Evolutionary conservation across 2,329 filamentous ascomycete genomes (phyloP).

Genomic region (Alternaria ethzedia): DNA sequence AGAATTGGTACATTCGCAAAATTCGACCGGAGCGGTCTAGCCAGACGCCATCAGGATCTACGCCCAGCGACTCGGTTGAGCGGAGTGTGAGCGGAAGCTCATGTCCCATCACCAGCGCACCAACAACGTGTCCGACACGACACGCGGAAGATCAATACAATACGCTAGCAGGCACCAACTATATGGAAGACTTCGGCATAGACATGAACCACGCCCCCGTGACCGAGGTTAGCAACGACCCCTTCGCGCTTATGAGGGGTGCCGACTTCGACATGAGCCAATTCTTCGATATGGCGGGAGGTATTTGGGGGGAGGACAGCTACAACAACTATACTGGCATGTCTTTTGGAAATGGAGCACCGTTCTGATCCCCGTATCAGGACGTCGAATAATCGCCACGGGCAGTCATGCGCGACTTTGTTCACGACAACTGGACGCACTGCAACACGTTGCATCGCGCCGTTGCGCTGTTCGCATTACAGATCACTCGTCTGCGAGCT

Average conservation of each 20-base stretch:
- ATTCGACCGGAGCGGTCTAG: slow-evolving; percentile 15
- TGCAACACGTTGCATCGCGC: neutral
- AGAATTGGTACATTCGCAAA: slow-evolving; percentile 38
- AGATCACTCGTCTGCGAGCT: neutral
- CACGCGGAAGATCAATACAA: neutral
- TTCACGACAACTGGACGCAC: neutral
- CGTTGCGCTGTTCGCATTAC: neutral
- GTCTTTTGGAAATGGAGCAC: slow-evolving; percentile 26
- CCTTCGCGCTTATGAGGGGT: slow-evolving; percentile 31
- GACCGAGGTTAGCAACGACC: slow-evolving; percentile 13
- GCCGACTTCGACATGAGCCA: slow-evolving; percentile 43
- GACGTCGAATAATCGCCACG: neutral
- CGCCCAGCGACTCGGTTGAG: slow-evolving; percentile 7
- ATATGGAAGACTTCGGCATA: slow-evolving; percentile 1
- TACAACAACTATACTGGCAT: slow-evolving; percentile 27
- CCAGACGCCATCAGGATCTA: slow-evolving; percentile 1
- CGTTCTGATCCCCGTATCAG: neutral
- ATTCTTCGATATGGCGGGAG: slow-evolving; percentile 36
- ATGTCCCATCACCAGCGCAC: slow-evolving; percentile 9
- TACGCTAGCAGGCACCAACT: neutral
- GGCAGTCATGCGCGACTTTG: neutral
- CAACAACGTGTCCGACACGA: slow-evolving; percentile 6
- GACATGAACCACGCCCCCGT: slow-evolving; percentile 5
- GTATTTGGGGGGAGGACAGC: slow-evolving; percentile 39
- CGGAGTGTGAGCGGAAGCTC: slow-evolving; percentile 10